Base-by-base conservation (phyloP, 2,329 filamentous ascomycete species). In the Trichoderma simmonsii region DNA sequence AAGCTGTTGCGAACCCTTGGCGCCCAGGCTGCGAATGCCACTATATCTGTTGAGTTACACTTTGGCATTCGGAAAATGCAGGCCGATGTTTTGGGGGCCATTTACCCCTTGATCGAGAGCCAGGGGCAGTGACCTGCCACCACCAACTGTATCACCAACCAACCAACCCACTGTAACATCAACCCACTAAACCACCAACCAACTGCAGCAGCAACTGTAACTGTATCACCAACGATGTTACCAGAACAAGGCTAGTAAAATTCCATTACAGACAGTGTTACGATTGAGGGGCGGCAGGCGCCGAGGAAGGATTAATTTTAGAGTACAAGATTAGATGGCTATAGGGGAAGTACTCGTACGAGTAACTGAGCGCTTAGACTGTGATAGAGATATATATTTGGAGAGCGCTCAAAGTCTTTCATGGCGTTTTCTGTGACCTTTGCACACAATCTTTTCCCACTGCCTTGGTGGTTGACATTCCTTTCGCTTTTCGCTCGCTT, bases 401-500 rank as follows among this genome's bases (percentile, higher is more conserved):
- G 5, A 21, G 48, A 14, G 48, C 21, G n/a, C 48, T 0, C 0
- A 43, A 9, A 9, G 0, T 1, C 2, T 24, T 51, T 24, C 11
- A 24, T 2, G 6, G 4, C 21, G 5, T 12, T 14, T 24, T 24
- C n/a, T 4, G 24, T 24, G 24, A 24, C 24, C 24, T 24, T 24
- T 24, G 24, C 24, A 24, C 24, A 24, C 9, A 6, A 7, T 4
- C 11, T 12, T n/a, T n/a, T 6, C 28, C 3, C 28, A 32, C 2
- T 21, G 4, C 2, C 0, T 34, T 24, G 1, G 28, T 34, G 11
- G 28, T 34, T 32, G 9, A 60, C 57, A 24, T 34, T 60, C 57
- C 7, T 24, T 34, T 34, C 21, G 0, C 28, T 32, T 12, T 60
- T 21, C 14, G 28, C 28, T 51, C 26, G 26, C 26, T 64, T 32